A percentile compares a stretch with the other conserved stretches of the same genome.
These are phyloP conservation scores for Funneliformis geosporum DNA, from an alignment of 192 early-diverging fungal genomes.

Conservation along the genomic window DNA sequence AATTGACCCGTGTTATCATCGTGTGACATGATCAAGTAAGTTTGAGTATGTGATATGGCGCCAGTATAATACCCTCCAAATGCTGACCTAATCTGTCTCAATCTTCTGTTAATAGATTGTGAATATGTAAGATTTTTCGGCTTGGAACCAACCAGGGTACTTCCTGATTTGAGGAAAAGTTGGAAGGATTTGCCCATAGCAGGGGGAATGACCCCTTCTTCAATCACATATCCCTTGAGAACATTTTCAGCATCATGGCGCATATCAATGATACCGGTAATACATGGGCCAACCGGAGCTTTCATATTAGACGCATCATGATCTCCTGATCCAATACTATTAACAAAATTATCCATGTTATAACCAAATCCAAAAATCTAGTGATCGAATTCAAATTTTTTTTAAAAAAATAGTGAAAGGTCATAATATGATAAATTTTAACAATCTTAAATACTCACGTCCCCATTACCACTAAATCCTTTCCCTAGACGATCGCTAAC, in stretches of 20 bases:
- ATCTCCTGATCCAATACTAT: constrained; percentile 40
- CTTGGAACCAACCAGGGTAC: constrained; percentile 30
- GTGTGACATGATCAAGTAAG: constrained; percentile 53
- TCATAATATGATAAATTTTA: too few species aligned
- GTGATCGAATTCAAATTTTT: background rate
- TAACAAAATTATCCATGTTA: constrained; percentile 22
- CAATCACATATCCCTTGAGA: constrained; percentile 48
- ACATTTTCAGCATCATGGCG: constrained; percentile 39
- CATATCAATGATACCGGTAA: constrained; percentile 50
- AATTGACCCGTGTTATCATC: constrained; percentile 46
- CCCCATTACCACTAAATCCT: constrained; percentile 50
- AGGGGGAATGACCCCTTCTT: constrained; percentile 46
- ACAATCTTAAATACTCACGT: constrained; percentile 40
- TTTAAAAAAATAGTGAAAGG: background rate
- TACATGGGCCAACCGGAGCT: constrained; percentile 41
- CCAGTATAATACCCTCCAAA: constrained; percentile 40
- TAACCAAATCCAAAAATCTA: constrained; percentile 30
- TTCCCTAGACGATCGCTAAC: constrained; percentile 43
- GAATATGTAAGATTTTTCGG: constrained; percentile 26
- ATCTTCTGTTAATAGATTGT: constrained; percentile 35
- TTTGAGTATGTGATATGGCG: constrained; percentile 48
- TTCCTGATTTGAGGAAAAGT: constrained; percentile 26
- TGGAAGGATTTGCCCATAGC: constrained; percentile 32
- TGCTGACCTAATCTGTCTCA: constrained; percentile 37
- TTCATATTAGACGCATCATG: constrained; percentile 35